Base-by-base conservation (phyloP, 2,329 filamentous ascomycete species). In the Lasiodiplodia citricola region DNA sequence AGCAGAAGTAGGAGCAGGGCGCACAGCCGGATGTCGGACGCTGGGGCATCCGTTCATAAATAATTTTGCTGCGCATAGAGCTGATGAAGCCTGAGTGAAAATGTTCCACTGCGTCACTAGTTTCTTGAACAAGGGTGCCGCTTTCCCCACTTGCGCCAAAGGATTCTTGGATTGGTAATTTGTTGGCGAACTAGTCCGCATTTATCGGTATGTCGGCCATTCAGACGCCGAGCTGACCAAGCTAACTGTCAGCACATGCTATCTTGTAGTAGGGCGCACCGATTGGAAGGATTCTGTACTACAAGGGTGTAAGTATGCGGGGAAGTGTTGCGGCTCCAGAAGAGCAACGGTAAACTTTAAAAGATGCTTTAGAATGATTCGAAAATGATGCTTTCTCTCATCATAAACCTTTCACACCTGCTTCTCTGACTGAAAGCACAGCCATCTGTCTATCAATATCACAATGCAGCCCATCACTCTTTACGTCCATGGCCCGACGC, bases 401-500 rank as follows among this genome's bases (percentile, higher is more conserved):
- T 21, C 44, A 21, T 18, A 21, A n/a, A 3, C n/a, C 23, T 6
- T 28, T 23, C 18, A 21, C n/a, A 52, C 25, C 23, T 8, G 25
- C 21, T 18, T 28, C 3, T 21, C 8, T 21, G 25, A 52, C n/a
- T 21, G n/a, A 10, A 6, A 44, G 18, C 41, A 47, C 44, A 47
- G n/a, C 44, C 31, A 10, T 10, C 6, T 35, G 10, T 6, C 52
- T 7, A 35, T 10, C 31, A 18, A 35, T 16, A 38, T 16, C 23
- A 60, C 44, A 1, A 51, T 66, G 47, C 47, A 66, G 64, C 64
- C 64, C 3, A 13, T 66, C 6, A 16, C 44, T 8, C 31, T 66
- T 8, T 66, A 57, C 51, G 6, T 14, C 14, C 31, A 55, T 35
- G 37, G 38, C 64, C n/a, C 21, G 16, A 28, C 47, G 28, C 80